These are phyloP conservation scores for Salix purpurea DNA, from an alignment of 345 rosid genomes.

Conservation along the genomic window DNA sequence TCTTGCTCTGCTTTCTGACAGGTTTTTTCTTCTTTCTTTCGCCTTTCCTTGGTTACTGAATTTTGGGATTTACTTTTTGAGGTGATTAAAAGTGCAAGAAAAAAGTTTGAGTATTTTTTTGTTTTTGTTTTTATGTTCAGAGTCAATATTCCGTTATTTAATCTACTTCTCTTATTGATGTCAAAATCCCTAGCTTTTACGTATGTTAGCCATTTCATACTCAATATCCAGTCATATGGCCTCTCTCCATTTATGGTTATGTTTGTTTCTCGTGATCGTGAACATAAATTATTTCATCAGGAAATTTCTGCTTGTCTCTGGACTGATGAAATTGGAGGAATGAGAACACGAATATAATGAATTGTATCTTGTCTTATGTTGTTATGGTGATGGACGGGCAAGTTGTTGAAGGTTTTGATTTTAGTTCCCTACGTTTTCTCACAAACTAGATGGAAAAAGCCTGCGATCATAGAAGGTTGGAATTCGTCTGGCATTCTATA, in stretches of 20 bases:
- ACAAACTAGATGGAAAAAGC: not conserved
- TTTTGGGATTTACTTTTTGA: not conserved
- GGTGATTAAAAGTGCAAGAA: not conserved
- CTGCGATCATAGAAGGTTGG: not conserved
- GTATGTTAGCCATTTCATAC: not conserved
- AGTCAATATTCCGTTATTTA: too few relatives aligned
- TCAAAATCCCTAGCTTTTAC: too few relatives aligned
- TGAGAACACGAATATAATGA: not conserved
- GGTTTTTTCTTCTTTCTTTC: conserved; percentile 8
- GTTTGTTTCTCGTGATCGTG: not conserved
- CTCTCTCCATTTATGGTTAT: not conserved
- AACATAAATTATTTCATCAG: not conserved
- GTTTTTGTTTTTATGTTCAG: not conserved
- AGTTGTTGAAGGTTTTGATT: not conserved
- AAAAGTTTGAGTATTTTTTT: not conserved
- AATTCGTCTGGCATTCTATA: not conserved
- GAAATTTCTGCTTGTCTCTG: not conserved
- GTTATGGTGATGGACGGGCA: not conserved
- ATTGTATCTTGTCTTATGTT: not conserved
- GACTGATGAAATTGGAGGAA: not conserved
- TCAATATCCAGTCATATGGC: not conserved
- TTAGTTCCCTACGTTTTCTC: not conserved
- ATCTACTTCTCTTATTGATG: too few relatives aligned
- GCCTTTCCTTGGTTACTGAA: not conserved
- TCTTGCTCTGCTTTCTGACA: conserved; percentile 27